Conservation (phyloP, 2,329 filamentous ascomycete genomes). For the Furcasterigmium sp. region DNA sequence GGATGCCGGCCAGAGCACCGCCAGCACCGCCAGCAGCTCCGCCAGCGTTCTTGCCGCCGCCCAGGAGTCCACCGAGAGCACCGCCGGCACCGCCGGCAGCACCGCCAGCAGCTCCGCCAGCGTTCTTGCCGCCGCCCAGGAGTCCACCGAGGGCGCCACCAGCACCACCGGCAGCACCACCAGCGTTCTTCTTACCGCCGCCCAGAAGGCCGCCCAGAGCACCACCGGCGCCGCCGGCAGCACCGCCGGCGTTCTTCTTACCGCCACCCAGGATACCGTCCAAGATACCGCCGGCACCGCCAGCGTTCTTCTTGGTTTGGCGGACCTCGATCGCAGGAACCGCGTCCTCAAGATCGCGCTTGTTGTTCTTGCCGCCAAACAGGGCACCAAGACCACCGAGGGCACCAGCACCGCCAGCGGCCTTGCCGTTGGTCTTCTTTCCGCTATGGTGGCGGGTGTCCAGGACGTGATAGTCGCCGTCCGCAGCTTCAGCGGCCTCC, state of each 20-base stretch:
- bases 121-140: neutral
- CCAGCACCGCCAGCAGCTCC: neutral
- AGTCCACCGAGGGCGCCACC: too few relatives aligned
- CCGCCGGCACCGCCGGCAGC: neutral
- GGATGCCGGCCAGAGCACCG: too few relatives aligned
- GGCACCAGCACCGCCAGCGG: neutral
- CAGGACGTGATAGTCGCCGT: neutral
- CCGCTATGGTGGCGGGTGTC: neutral
- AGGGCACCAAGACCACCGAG: neutral
- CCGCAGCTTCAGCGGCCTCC: too few relatives aligned
- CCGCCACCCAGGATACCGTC: neutral
- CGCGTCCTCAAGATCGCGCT: neutral
- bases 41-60: neutral
- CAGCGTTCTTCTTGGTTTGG: too few relatives aligned
- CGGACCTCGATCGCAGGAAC: neutral
- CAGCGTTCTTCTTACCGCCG: neutral
- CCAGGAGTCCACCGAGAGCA: too few relatives aligned
- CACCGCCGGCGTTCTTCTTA: neutral
- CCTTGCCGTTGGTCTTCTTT: slow-evolving; percentile 1
- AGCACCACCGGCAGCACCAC: neutral
- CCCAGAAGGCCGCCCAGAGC: too few relatives aligned
- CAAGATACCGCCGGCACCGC: neutral
- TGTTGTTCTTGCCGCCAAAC: slow-evolving; percentile 2
- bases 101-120: neutral
- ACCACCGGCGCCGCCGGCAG: neutral